Conservation (phyloP, 2,329 filamentous ascomycete species). For the Penicillium sp. region DNA sequence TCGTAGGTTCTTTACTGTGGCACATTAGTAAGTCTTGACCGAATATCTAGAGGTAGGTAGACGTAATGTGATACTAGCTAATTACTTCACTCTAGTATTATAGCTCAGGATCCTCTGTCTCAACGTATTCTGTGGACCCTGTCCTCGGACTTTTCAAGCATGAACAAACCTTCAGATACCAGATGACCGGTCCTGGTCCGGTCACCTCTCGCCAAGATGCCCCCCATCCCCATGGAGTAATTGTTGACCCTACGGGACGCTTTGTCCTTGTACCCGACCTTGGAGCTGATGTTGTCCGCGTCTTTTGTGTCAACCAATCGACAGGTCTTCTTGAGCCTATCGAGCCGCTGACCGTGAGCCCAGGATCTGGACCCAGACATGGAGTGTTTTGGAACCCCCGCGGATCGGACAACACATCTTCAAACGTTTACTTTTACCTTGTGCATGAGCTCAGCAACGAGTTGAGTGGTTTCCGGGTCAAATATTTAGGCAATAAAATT, state of each 20-base stretch:
- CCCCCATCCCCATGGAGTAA: slow-evolving; percentile 59
- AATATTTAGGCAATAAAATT: slow-evolving; percentile 14
- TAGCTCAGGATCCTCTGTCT: slow-evolving; percentile 22
- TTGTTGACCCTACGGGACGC: slow-evolving; percentile 48
- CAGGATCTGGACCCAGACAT: slow-evolving; percentile 60
- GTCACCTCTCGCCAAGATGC: slow-evolving; percentile 57
- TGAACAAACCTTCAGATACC: slow-evolving; percentile 23
- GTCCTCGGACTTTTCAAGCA: slow-evolving; percentile 7
- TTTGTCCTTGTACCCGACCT: slow-evolving; percentile 59
- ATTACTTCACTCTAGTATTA: too few relatives aligned
- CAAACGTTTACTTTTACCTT: slow-evolving; percentile 21
- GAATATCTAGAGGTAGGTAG: too few relatives aligned
- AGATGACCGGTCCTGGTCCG: slow-evolving; percentile 41
- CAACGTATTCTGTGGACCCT: slow-evolving; percentile 14
- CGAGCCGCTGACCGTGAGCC: slow-evolving; percentile 44
- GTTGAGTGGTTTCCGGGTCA: slow-evolving; percentile 22
- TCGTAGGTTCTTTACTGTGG: slow-evolving; percentile 21
- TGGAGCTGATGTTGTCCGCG: slow-evolving; percentile 59
- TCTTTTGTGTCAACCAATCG: slow-evolving; percentile 54
- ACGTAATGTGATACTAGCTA: slow-evolving; percentile 1
- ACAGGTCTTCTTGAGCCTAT: slow-evolving; percentile 55
- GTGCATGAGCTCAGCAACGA: slow-evolving; percentile 22
- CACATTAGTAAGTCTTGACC: slow-evolving; percentile 23
- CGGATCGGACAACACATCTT: background rate
- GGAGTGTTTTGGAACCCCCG: slow-evolving; percentile 54